Base-by-base conservation (phyloP, 306 rosid species). In the Oemleria cerasiformis region DNA sequence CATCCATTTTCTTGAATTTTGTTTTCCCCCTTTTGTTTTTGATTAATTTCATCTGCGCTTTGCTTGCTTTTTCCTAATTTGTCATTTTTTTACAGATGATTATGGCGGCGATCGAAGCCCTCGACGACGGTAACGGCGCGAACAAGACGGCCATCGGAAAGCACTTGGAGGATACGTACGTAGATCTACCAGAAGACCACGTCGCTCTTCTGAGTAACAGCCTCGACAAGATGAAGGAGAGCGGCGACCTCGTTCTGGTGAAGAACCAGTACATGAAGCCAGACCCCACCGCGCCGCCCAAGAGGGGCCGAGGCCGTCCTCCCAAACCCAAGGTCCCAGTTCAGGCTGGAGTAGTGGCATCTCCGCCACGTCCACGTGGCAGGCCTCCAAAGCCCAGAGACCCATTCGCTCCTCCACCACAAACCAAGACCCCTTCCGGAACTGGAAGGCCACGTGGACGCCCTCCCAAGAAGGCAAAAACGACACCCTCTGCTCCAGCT, bases 391-490 rank as follows among this genome's bases (percentile, higher is more conserved):
- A 85, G 65, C 72, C 81, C 34, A 79, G 70, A 10, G 88, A 82
- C 50, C 86, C 88, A 0, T 82, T 79, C 66, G 75, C 84, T 5
- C 88, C 88, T 3, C 65, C 51, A 5, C 67, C 86, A 0, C 19
- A 63, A 12, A 76, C 76, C 20, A 79, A 82, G 79, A 67, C 44
- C 63, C 56, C 61, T 44, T 51, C 76, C 6, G 79, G 80, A 1
- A 65, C 74, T 51, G 88, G 88, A 54, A 67, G 88, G 80, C 86
- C 88, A 44, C 88, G 88, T 30, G 88, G 88, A n/a, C 80, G 88
- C 21, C 88, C 88, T 3, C 88, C 88, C 34, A 85, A 85, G 79
- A 79, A 76, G 67, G 79, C 79, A 9, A 85, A 79, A 67, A 77
- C 75, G 0, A 7, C 62, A 1, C 8, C 79, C 4, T 8, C 79